Evolutionary conservation across 257 asterid species (phyloP).

Genomic region (Echites panduratus): DNA sequence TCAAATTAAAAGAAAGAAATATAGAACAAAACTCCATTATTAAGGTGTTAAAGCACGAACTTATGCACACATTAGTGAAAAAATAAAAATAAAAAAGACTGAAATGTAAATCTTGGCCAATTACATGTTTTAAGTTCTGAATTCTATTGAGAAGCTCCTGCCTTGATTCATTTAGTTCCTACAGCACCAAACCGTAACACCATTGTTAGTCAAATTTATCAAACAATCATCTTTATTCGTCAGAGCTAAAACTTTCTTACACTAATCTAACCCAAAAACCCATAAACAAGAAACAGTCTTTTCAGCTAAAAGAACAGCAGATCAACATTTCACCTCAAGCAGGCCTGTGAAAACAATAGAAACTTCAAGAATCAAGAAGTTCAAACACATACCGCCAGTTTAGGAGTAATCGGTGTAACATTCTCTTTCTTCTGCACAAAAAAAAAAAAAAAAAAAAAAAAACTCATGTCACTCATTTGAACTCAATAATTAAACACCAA

Average conservation of each 20-base stretch:
- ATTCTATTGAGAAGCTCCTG: constrained; percentile 67
- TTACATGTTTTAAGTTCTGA: constrained; percentile 80
- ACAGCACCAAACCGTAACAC: constrained; percentile 18
- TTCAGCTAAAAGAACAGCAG: neutral
- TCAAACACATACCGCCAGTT: constrained; percentile 56
- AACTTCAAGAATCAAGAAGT: constrained; percentile 10
- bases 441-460: neutral
- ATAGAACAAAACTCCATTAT: neutral
- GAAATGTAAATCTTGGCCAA: neutral
- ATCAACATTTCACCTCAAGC: neutral
- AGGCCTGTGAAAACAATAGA: neutral
- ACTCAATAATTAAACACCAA: neutral
- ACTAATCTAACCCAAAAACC: neutral
- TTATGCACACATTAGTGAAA: no score
- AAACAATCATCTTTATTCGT: no score
- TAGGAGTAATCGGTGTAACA: constrained; percentile 49
- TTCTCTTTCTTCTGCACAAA: constrained; percentile 55
- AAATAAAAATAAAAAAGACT: neutral
- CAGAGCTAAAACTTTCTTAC: neutral
- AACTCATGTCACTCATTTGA: neutral
- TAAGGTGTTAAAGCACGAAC: neutral
- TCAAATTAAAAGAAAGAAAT: neutral
- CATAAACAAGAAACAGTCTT: neutral
- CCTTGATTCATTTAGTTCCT: constrained; percentile 83
- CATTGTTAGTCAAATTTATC: no score